A percentile compares a stretch with the other conserved stretches of the same genome.
Evolutionary conservation across 305 asterid species (phyloP).

Genomic region (Plantago lanceolata): DNA sequence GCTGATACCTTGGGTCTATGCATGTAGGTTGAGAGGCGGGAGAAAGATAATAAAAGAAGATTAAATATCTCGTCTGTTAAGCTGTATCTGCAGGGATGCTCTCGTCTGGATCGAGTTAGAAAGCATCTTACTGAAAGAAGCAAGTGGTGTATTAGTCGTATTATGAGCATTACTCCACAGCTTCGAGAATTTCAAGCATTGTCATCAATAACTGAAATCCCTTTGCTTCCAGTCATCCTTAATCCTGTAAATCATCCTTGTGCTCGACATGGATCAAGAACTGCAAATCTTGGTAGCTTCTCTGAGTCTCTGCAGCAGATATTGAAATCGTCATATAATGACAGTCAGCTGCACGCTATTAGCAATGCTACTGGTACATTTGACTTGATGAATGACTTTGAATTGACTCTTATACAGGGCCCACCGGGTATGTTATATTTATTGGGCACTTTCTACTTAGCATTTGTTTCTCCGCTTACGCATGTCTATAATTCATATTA

Average conservation of each 20-base stretch:
- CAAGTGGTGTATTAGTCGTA: conserved; percentile 83
- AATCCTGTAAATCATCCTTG: conserved; percentile 56
- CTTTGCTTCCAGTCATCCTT: conserved; percentile 81
- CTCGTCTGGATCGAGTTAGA: conserved; percentile 80
- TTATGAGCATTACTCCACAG: conserved; percentile 96
- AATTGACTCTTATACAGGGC: conserved; percentile 91
- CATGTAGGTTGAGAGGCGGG: conserved; percentile 81
- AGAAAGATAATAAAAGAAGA: conserved; percentile 70
- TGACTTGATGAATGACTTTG: conserved; percentile 56
- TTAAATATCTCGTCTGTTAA: conserved; percentile 62
- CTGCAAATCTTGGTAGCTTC: conserved; percentile 48
- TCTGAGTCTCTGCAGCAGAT: conserved; percentile 66
- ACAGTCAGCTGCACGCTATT: conserved; percentile 87
- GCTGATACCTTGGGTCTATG: conserved; percentile 33
- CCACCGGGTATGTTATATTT: conserved; percentile 77
- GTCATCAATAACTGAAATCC: conserved; percentile 81
- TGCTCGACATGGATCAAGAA: conserved; percentile 38
- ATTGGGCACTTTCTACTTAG: conserved; percentile 9
- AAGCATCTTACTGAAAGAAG: conserved; percentile 78
- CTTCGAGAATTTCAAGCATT: conserved; percentile 96
- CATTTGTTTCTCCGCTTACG: conserved; percentile 3
- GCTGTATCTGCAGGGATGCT: conserved; percentile 71
- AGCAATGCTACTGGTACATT: conserved; percentile 64
- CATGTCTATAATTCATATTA: neutral
- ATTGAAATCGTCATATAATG: conserved; percentile 67